Evolutionary conservation across 192 early-diverging fungal species (phyloP).

Genomic region (Hyaloraphidium curvatum): DNA sequence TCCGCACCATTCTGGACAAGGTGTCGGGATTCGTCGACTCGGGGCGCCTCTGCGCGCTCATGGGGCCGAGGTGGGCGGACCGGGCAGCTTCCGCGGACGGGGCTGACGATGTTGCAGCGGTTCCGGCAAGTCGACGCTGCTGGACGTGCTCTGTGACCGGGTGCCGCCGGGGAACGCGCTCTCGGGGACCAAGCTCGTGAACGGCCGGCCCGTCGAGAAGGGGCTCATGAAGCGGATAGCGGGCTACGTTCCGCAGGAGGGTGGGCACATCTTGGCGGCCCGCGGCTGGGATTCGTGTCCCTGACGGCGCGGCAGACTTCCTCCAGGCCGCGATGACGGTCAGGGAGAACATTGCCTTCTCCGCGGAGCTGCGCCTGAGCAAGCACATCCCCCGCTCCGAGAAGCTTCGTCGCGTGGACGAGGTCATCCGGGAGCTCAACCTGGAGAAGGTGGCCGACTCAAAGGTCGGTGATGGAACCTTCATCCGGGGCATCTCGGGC

Average conservation of each 20-base stretch:
- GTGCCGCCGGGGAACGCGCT: not conserved
- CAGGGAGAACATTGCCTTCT: conserved; percentile 51
- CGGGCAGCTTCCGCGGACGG: too few species aligned
- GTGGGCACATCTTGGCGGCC: too few species aligned
- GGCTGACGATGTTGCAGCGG: too few species aligned
- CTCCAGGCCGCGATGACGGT: too few species aligned
- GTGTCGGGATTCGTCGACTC: too few species aligned
- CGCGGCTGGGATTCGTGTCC: too few species aligned
- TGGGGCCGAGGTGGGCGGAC: too few species aligned
- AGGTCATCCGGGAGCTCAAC: conserved; percentile 40
- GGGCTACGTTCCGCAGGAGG: too few species aligned
- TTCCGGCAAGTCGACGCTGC: conserved; percentile 18
- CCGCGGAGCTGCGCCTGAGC: conserved; percentile 52
- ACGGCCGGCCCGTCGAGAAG: conserved; percentile 12
- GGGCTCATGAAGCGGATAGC: too few species aligned
- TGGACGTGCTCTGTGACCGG: conserved; percentile 12
- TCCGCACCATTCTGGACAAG: too few species aligned
- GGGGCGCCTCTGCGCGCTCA: too few species aligned
- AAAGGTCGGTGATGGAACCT: conserved; percentile 32
- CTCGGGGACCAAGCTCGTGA: conserved; percentile 3
- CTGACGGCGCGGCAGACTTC: too few species aligned
- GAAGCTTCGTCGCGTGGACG: conserved; percentile 40
- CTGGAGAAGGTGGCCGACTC: conserved; percentile 38
- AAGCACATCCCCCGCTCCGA: conserved; percentile 19
- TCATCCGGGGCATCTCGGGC: conserved; percentile 34